Conservation (phyloP, 306 rosid species). For the Cucumis hystrix region DNA sequence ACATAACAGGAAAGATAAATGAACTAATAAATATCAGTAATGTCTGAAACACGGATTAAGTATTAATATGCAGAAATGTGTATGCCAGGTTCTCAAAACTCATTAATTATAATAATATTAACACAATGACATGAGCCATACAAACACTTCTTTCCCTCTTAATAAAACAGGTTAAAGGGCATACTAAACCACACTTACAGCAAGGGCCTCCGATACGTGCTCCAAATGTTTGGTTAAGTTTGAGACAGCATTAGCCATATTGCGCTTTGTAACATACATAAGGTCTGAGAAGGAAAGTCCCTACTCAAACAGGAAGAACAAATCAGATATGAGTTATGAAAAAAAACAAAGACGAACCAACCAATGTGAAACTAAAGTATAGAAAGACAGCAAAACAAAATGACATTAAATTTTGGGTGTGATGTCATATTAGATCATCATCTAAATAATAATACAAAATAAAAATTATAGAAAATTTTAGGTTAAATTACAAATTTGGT, state of each 20-base stretch:
- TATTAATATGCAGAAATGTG: not conserved
- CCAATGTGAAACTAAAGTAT: not conserved
- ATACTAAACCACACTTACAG: constrained; percentile 36
- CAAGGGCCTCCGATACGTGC: constrained; percentile 69
- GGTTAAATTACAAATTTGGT: too few relatives aligned
- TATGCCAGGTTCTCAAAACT: not conserved
- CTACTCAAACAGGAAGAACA: constrained; percentile 26
- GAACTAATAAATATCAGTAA: not conserved
- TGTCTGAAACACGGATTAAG: not conserved
- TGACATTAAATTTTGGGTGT: not conserved
- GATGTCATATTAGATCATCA: not conserved
- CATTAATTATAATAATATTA: not conserved
- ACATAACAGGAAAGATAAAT: not conserved
- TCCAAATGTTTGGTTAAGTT: constrained; percentile 77
- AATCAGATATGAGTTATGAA: not conserved
- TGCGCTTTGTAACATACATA: constrained; percentile 87
- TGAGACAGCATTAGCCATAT: constrained; percentile 74
- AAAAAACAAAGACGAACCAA: not conserved
- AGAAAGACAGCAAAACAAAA: not conserved
- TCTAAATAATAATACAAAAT: too few relatives aligned
- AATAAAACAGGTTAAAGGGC: not conserved
- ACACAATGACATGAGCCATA: not conserved
- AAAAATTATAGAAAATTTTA: too few relatives aligned
- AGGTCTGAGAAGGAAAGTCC: constrained; percentile 81
- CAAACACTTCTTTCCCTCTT: not conserved